These are phyloP conservation scores for Iris pallida DNA, from an alignment of 116 monocot genomes.

Conservation along the genomic window DNA sequence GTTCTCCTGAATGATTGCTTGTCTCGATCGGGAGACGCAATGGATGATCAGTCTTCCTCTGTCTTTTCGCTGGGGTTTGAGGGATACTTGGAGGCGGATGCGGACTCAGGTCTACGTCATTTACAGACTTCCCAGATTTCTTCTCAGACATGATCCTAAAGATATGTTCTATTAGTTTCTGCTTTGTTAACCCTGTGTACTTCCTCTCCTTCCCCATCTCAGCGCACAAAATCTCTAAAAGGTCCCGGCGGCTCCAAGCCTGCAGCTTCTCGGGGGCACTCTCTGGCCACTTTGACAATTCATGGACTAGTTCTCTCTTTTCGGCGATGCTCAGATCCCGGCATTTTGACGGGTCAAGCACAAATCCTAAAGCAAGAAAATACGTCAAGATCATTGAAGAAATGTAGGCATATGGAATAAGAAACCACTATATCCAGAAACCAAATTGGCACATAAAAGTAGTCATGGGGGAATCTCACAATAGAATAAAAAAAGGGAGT, in stretches of 20 bases:
- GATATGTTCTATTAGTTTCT: conserved; percentile 63
- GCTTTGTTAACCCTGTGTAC: conserved; percentile 73
- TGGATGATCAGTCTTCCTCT: conserved; percentile 53
- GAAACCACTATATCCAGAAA: neutral
- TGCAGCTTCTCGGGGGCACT: conserved; percentile 55
- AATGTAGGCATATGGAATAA: neutral
- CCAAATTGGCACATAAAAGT: neutral
- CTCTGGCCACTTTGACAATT: conserved; percentile 50
- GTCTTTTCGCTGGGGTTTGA: conserved; percentile 41
- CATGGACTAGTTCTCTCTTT: conserved; percentile 54
- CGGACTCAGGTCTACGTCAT: conserved; percentile 14
- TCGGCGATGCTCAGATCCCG: conserved; percentile 49
- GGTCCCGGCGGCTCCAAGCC: conserved; percentile 73
- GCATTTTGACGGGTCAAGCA: conserved; percentile 61
- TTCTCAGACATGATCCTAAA: conserved; percentile 54
- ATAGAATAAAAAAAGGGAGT: neutral
- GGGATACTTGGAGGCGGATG: conserved; percentile 7
- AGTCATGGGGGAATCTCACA: neutral
- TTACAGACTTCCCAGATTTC: conserved; percentile 16
- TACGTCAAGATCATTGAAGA: neutral
- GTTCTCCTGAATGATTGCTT: conserved; percentile 6
- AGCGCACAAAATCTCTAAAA: conserved; percentile 71
- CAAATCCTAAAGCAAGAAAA: conserved; percentile 19
- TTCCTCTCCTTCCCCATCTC: conserved; percentile 83
- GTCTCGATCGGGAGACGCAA: conserved; percentile 29